Evolutionary conservation across 495 filamentous ascomycete species (phyloP), one percentile per base, ranked within the genome.

Genomic region (Lichenothelia convexa): DNA sequence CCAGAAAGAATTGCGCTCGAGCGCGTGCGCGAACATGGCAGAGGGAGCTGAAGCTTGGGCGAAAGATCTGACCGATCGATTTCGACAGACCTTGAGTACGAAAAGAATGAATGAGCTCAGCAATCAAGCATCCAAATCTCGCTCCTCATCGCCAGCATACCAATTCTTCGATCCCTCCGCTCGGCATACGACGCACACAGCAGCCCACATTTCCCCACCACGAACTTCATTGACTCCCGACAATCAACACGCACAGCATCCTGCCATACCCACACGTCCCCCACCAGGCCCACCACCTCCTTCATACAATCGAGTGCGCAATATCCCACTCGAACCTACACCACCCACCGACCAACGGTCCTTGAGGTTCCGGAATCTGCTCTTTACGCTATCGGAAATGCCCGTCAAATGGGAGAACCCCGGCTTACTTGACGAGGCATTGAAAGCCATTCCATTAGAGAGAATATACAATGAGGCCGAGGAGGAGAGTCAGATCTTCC

Each of bases 341-440:
- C 70, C 83, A 5, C 83, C 89, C 0, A 59, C 64, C 13, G 64
- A 75, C 43, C 81, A 91, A 54, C 53, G 68, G 29, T 82, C 80
- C 1, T 61, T 80, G 19, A 87, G 80, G 44, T 94, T 95, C 52
- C 73, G 78, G 33, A 91, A 78, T 58, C 62, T 85, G 22, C 63
- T 99, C 3, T 64, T 84, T 32, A 74, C 78, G 3, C 58, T 95
- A 6, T 89, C 89, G 3, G 63, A 71, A 19, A 89, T 80, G 18
- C 89, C 89, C 8, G 79, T 71, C 15, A 85, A 82, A 51, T 99
- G 93, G 59, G 89, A 99, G 60, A 95, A 99, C 51, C 89, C 91
- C 0, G 91, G 89, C 23, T 64, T 95, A 21, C 64, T 99, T 24
- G 89, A 99, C 54, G 91, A 95, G 55, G 91, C 89, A 4, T 60